Evolutionary conservation across 2,329 filamentous ascomycete species (phyloP).

Genomic region (Aspergillus versicolor): DNA sequence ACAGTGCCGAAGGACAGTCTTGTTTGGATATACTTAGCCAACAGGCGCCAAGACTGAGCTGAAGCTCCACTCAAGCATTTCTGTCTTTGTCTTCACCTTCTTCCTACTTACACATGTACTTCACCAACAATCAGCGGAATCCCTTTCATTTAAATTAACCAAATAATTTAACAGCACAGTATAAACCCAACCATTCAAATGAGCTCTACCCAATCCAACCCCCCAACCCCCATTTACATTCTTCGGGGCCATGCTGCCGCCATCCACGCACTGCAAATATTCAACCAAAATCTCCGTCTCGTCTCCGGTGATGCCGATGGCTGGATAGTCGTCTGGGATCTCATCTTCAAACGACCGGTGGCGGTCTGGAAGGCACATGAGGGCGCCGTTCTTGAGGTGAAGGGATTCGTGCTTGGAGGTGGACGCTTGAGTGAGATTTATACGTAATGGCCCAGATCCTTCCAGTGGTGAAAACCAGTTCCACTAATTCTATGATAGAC

Average conservation of each 20-base stretch:
- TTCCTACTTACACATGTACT: background rate
- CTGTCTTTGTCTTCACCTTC: background rate
- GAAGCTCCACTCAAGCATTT: background rate
- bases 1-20: too few species aligned
- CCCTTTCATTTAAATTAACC: background rate
- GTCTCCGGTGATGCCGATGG: conserved; percentile 87
- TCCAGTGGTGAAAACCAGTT: background rate
- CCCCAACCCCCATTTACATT: conserved; percentile 64
- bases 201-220: conserved; percentile 21
- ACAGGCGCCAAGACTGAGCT: background rate
- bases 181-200: conserved; percentile 1
- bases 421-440: conserved; percentile 63
- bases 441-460: conserved; percentile 60
- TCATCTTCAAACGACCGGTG: conserved; percentile 74
- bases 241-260: conserved; percentile 81
- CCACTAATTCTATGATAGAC: conserved; percentile 55
- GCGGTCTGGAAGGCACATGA: conserved; percentile 86
- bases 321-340: conserved; percentile 82
- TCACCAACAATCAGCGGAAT: background rate
- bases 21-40: background rate
- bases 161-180: background rate
- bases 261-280: conserved; percentile 74
- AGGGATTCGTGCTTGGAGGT: conserved; percentile 66
- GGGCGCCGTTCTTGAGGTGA: conserved; percentile 71
- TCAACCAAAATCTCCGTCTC: conserved; percentile 71